These are phyloP conservation scores for Eutypa lata DNA, from an alignment of 2,329 filamentous ascomycete species.

Conservation along the genomic window DNA sequence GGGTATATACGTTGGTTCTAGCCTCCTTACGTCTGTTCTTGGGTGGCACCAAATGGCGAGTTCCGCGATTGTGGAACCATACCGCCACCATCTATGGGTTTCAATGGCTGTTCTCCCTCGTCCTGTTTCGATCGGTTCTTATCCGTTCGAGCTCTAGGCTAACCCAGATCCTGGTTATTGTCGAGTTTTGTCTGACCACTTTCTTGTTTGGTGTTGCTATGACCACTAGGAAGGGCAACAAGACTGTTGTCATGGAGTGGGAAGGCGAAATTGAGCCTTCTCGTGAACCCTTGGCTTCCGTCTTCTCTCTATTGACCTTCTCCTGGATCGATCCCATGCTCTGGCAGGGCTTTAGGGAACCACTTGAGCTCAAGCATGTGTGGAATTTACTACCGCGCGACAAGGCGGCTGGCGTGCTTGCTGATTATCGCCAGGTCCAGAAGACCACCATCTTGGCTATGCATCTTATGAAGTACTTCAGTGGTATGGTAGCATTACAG, in stretches of 20 bases:
- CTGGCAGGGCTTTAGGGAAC: constrained; percentile 81
- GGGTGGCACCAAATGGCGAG: constrained; percentile 60
- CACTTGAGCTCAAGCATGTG: constrained; percentile 78
- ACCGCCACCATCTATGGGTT: constrained; percentile 79
- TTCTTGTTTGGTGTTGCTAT: constrained; percentile 74
- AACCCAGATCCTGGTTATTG: constrained; percentile 62
- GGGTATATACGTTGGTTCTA: constrained; percentile 77
- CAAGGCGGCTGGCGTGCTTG: constrained; percentile 77
- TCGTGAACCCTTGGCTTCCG: constrained; percentile 79
- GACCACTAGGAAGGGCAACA: constrained; percentile 87
- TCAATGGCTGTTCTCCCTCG: constrained; percentile 74
- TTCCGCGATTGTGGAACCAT: constrained; percentile 86
- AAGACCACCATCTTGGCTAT: constrained; percentile 76
- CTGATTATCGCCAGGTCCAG: constrained; percentile 80
- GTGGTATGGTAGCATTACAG: constrained; percentile 70
- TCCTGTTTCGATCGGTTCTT: constrained; percentile 81
- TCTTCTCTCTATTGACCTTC: constrained; percentile 86
- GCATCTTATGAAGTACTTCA: constrained; percentile 84
- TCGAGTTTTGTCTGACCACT: constrained; percentile 72
- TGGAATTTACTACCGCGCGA: constrained; percentile 90
- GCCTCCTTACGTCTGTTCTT: constrained; percentile 68
- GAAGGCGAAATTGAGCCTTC: constrained; percentile 86
- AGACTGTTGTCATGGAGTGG: constrained; percentile 81
- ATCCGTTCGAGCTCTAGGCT: constrained; percentile 69
- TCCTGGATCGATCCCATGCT: constrained; percentile 88